Conservation (phyloP, 139 green algal species). For the Chlorella sp. region DNA sequence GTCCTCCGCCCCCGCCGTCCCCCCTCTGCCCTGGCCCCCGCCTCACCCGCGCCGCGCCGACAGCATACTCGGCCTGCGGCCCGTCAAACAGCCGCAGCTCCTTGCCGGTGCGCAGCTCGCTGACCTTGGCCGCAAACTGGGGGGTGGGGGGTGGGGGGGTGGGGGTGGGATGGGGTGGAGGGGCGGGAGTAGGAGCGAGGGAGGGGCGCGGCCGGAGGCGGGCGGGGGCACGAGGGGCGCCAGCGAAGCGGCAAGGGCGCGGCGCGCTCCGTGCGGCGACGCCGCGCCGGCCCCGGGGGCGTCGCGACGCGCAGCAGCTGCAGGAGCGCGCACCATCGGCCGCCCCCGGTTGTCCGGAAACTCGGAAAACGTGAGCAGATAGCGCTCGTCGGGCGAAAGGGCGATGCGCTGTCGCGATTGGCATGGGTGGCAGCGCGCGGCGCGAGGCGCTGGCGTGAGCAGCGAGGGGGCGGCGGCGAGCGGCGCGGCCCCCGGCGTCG, state of each 20-base stretch:
- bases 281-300: background rate
- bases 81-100: constrained; percentile 75
- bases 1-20: too few relatives aligned
- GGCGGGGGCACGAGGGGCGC: too few relatives aligned
- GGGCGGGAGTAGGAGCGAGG: too few relatives aligned
- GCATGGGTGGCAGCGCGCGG: too few relatives aligned
- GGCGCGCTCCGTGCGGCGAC: too few relatives aligned
- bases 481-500: too few relatives aligned
- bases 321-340: background rate
- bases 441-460: too few relatives aligned
- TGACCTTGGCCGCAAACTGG: constrained; percentile 69
- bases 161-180: background rate
- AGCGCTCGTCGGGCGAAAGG: constrained; percentile 90
- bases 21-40: too few relatives aligned
- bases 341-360: constrained; percentile 19
- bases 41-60: constrained; percentile 57
- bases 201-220: too few relatives aligned
- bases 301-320: background rate
- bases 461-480: too few relatives aligned
- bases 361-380: constrained; percentile 79
- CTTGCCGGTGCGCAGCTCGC: constrained; percentile 69
- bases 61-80: constrained; percentile 77
- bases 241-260: too few relatives aligned
- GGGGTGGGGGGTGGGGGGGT: background rate
- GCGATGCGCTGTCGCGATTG: too few relatives aligned